phyloP scores from a whole-genome alignment of 768 basidiomycete genomes.

The Pisolithus microcarpus region DNA sequence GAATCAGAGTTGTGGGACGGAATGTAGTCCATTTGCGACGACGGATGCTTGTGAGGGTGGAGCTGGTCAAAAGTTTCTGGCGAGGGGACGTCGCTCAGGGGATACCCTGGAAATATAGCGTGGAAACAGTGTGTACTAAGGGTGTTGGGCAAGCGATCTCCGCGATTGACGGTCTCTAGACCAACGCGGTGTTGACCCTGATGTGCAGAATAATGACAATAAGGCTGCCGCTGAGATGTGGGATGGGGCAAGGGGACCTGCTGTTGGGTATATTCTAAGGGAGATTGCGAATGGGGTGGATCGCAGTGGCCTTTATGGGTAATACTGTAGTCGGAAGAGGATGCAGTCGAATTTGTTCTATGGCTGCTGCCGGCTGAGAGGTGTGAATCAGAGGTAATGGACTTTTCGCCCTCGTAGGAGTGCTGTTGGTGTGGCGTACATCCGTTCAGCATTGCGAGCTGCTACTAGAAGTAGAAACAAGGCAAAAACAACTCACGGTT shows the following conservation, averaged over 20 bases:
- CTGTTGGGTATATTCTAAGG: conserved; percentile 6
- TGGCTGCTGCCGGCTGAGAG: conserved; percentile 21
- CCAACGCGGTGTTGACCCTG: conserved; percentile 16
- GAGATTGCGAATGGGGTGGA: conserved; percentile 1
- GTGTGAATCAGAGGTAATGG: conserved; percentile 20
- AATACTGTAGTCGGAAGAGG: conserved; percentile 12
- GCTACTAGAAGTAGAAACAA: neutral
- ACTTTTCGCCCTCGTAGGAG: conserved; percentile 10
- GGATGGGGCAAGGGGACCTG: neutral
- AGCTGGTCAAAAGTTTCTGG: conserved; percentile 12
- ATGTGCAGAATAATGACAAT: conserved; percentile 19
- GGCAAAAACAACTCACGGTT: conserved; percentile 10
- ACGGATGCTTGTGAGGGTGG: neutral
- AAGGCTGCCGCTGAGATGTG: neutral
- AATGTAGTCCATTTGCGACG: conserved; percentile 5
- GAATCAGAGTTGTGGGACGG: conserved; percentile 9
- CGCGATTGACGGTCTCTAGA: conserved; percentile 16
- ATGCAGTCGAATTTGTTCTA: conserved; percentile 18
- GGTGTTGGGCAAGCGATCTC: conserved; percentile 7
- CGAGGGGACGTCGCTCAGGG: conserved; percentile 5
- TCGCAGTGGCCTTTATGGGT: conserved; percentile 4
- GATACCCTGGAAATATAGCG: conserved; percentile 7
- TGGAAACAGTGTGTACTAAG: conserved; percentile 13
- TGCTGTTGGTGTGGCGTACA: conserved; percentile 9
- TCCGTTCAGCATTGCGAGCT: neutral